Percentiles rank a stretch among this genome's conserved stretches.
These are phyloP conservation scores for Fusarium goolgardi DNA, from an alignment of 2,329 filamentous ascomycete species.

Conservation along the genomic window DNA sequence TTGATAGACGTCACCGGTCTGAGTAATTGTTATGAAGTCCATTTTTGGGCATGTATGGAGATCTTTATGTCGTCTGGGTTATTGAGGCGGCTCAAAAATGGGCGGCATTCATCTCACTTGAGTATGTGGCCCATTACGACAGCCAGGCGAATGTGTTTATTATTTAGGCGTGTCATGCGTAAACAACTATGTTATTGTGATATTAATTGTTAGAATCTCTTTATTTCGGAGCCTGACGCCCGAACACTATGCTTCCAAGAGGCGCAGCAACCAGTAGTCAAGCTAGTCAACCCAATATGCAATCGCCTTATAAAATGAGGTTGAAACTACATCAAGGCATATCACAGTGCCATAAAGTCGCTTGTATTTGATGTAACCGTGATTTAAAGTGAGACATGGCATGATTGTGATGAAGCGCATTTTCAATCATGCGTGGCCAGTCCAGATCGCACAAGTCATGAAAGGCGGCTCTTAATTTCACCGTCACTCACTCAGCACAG, in stretches of 20 bases:
- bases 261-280: constrained; percentile 24
- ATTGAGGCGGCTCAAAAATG: not conserved
- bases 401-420: constrained; percentile 8
- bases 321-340: constrained; percentile 13
- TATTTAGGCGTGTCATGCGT: not conserved
- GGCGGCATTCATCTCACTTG: constrained; percentile 4
- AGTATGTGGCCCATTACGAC: constrained; percentile 5
- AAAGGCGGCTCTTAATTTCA: constrained; percentile 22
- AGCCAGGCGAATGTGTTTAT: constrained; percentile 13
- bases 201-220: not conserved
- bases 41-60: constrained; percentile 4
- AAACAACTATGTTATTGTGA: not conserved
- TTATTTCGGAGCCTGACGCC: constrained; percentile 20
- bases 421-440: constrained; percentile 29
- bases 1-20: not conserved
- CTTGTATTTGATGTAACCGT: constrained; percentile 18
- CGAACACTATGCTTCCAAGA: constrained; percentile 14
- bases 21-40: not conserved
- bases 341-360: constrained; percentile 4
- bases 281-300: constrained; percentile 1
- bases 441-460: constrained; percentile 21
- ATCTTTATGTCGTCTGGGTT: constrained; percentile 20
- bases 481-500: constrained; percentile 19
- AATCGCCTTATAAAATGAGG: constrained; percentile 17
- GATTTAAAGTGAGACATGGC: constrained; percentile 14